Evolutionary conservation across 2,329 filamentous ascomycete genomes (phyloP), one percentile per base, ranked within the genome.

Genomic region (Kalmusia sp.): DNA sequence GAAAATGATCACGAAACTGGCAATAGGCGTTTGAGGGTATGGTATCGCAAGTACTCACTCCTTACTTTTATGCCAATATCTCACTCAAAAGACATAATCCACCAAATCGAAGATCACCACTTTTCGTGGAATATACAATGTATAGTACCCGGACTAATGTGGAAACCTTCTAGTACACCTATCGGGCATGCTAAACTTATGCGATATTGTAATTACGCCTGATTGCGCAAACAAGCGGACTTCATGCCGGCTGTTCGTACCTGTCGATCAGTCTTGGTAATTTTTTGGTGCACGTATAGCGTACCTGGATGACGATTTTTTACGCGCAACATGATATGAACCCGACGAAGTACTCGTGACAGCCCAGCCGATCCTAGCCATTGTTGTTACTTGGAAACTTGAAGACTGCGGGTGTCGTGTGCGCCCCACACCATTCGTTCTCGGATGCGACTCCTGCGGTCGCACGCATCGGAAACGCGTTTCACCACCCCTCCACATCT

Each of bases 391-490:
- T 41, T 17, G 8, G 30, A 47, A 48, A 51, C 35, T 6, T n/a
- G 33, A 37, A 33, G 9, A 8, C 8, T 38, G 28, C 47, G 51
- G 56, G 35, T 48, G 46, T 51, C 45, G 49, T 55, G 58, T 47
- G 37, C 54, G 56, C 60, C 52, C 49, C 49, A 62, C 55, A 49
- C 49, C 15, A 49, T 39, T 52, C 51, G 57, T 44, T 50, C 40
- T 45, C 33, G 47, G 55, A 52, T 69, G 69, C 63, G 62, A 72
- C 69, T 59, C 31, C 38, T 50, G 28, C 44, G 57, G 69, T 72
- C 64, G 65, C 66, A 61, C 69, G 49, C 55, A 53, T 64, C 62
- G 50, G 58, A 52, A 59, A 57, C 58, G 59, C 54, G 69, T 72
- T 71, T 72, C 68, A 70, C 46, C 44, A 40, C 51, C 45, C 45